These are phyloP conservation scores for Aurinia saxatilis DNA, from an alignment of 345 rosid genomes.

Conservation along the genomic window DNA sequence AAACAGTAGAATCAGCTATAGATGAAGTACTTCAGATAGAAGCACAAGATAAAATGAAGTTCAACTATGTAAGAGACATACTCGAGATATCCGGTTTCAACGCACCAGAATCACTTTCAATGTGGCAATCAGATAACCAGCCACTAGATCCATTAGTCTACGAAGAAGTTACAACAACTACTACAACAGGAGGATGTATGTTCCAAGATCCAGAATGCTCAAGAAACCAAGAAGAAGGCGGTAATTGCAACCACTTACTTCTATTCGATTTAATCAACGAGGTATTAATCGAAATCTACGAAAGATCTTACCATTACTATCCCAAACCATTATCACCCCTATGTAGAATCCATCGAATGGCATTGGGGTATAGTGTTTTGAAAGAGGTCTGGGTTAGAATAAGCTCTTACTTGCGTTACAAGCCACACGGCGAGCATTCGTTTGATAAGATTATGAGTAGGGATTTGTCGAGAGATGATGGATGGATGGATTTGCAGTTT, in stretches of 20 bases:
- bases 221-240: conserved; percentile 32
- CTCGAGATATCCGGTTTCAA: conserved; percentile 66
- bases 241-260: conserved; percentile 37
- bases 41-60: conserved; percentile 40
- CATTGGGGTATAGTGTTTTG: conserved; percentile 45
- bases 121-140: conserved; percentile 63
- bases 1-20: background rate
- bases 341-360: conserved; percentile 51
- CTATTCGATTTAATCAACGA: conserved; percentile 71
- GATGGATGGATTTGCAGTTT: conserved; percentile 83
- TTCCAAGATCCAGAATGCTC: conserved; percentile 39
- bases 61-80: conserved; percentile 59
- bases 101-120: conserved; percentile 39
- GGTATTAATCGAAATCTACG: conserved; percentile 50
- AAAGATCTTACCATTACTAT: conserved; percentile 47
- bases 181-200: conserved; percentile 29
- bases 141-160: conserved; percentile 50
- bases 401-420: conserved; percentile 42
- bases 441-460: conserved; percentile 38
- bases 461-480: conserved; percentile 47
- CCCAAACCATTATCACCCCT: conserved; percentile 48
- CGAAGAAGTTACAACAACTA: conserved; percentile 40
- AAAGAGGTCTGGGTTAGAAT: conserved; percentile 64
- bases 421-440: conserved; percentile 28
- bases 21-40: conserved; percentile 31